Base-by-base conservation (phyloP, 768 basidiomycete genomes). In the Tylopilus rubrobrunneus region DNA sequence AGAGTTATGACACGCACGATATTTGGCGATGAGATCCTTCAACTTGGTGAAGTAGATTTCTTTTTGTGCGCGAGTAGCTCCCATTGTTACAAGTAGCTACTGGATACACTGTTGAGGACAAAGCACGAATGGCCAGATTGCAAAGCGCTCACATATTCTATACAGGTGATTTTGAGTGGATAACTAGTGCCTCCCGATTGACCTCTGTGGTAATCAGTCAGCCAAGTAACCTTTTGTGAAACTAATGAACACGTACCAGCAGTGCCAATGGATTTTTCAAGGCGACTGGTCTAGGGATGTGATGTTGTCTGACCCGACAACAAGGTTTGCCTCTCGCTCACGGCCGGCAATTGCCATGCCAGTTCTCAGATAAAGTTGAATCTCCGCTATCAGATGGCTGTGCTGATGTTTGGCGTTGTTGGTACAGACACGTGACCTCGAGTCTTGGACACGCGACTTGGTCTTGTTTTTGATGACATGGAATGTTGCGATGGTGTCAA, bases 211-310 rank as follows among this genome's bases (percentile, higher is more conserved):
- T 47, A n/a, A 60, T 19, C 7, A 23, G 29, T 69, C 40, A 66
- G 63, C 10, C 1, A 15, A 2, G 34, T 5, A 21, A 36, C 21
- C 17, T 12, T 23, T 2, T 10, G 29, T 25, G 45, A 50, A 36
- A 33, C 14, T 12, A 14, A 19, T 21, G 19, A 42, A 73, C 78
- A 36, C 25, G 40, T 69, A 86, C 88, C 87, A 77, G 73, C 65
- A 73, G 89, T 89, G 88, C 78, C 89, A 92, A 91, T 76, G 90
- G 90, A 91, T 92, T 80, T 92, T 92, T 92, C 85, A 92, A 92
- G 90, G 89, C 88, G 77, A 70, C 72, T 70, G 71, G 65, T 68
- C 62, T 4, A 59, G 53, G 28, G 52, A 58, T 56, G 48, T 60
- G 56, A 43, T 51, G 53, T 60, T 41, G 10, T 31, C 23, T 28